Base-by-base conservation (phyloP, 768 basidiomycete genomes). In the Mycena albidolilacea region DNA sequence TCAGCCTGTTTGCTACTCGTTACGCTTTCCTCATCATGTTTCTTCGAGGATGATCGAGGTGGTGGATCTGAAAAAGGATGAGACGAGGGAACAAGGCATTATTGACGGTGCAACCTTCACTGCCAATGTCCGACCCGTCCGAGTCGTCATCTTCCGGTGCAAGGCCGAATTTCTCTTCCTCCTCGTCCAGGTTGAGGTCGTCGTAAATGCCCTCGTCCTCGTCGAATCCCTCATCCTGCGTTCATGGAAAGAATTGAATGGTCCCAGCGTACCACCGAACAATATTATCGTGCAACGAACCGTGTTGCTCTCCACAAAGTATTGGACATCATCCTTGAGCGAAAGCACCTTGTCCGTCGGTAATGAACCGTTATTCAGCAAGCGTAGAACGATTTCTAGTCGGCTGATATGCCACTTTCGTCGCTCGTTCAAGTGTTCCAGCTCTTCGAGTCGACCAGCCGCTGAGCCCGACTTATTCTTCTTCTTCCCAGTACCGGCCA, bases 151-250 rank as follows among this genome's bases (percentile, higher is more conserved):
- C 91, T 62, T 96, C 94, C 64, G 91, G 85, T 66, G 89, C 89
- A 54, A 95, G 85, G 67, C 95, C 94, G 79, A 97, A 96, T 79
- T 95, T 93, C 85, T 96, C 96, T 79, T 99, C 97, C 81, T 98
- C 96, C 79, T 98, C 97, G 77, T 98, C 95, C 58, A 99, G 92
- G 78, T 95, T 95, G 73, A 99, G 95, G 17, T 99, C 98, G 77
- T 99, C 98, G 79, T 99, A 99, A 63, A 99, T 94, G 59, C 95
- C 97, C 80, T 97, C 94, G 79, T 99, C 96, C 81, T 97, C 97
- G 70, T 99, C 97, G 82, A 98, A 99, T 78, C 95, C 94, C 78
- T 99, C 98, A 66, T 97, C 96, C 98, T 99, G 81, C 62, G 73
- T 46, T 59, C 69, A 55, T 54, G 23, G 77, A 77, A 67, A 44